Evolutionary conservation across 495 filamentous ascomycete genomes (phyloP), one percentile per base, ranked within the genome.

Genomic region (Penicillium atrosanguineum): DNA sequence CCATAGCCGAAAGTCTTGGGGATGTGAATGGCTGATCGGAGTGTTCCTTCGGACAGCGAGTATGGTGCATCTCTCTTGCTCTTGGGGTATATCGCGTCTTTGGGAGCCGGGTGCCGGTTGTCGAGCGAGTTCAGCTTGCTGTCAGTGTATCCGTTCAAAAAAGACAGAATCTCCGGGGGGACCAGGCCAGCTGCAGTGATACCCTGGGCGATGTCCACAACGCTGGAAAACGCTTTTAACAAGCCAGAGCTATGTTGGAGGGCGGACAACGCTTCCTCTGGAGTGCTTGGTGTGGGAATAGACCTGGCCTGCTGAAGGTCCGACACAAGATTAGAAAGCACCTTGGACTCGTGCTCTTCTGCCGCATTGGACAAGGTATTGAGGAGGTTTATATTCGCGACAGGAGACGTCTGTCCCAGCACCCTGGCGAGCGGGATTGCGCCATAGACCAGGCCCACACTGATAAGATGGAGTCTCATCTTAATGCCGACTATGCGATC

Each of bases 21-120:
- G 44, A 78, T 78, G 53, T 75, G 68, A 23, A 81, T 77, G 12
- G 67, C 72, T 8, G 56, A 48, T 7, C 69, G 71, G 16, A 77
- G 64, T 25, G 52, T 52, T 0, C 50, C 20, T 58, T 81, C 76
- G 0, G 64, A 39, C n/a, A 76, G 25, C 0, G 69, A 65, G 60
- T 79, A 79, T 0, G 70, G 67, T 1, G 75, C 75, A 51, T 79
- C 75, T n/a, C 40, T 59, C 8, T 50, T 34, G 4, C 44, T 42
- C 44, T 69, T 68, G 8, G 56, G 65, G 48, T 70, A 73, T 41
- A 72, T 55, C n/a, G 40, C 26, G 9, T 1, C 5, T 8, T 9
- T 7, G 11, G 46, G 23, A 15, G 48, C 40, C 7, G 46, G 46
- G 41, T 60, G 61, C 36, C 26, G 39, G 46, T 62, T 48, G 14